Evolutionary conservation across 805 yeast species (phyloP).

Genomic region (Candida peoriensis): DNA sequence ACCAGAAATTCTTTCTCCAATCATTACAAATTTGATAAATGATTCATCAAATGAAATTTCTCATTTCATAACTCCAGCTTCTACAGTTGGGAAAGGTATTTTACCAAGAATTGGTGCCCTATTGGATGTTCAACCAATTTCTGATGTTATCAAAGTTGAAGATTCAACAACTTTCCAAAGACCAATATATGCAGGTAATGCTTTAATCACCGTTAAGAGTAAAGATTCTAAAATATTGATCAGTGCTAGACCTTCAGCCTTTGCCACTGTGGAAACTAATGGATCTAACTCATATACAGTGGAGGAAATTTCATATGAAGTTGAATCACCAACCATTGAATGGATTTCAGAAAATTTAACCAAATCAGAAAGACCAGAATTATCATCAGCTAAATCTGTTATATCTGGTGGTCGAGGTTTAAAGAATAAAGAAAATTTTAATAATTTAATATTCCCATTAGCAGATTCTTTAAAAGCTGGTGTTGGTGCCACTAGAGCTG

Average conservation of each 20-base stretch:
- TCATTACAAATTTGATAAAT: slow-evolving; percentile 39
- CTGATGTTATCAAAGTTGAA: slow-evolving; percentile 71
- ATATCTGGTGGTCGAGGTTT: slow-evolving; percentile 95
- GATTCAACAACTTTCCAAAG: slow-evolving; percentile 7
- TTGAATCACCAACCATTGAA: slow-evolving; percentile 37
- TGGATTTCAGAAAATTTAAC: slow-evolving; percentile 76
- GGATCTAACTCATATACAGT: slow-evolving; percentile 35
- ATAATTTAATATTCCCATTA: slow-evolving; percentile 68
- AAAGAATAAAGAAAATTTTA: slow-evolving; percentile 85
- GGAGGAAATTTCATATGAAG: slow-evolving; percentile 39
- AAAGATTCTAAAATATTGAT: slow-evolving; percentile 60
- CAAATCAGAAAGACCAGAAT: slow-evolving; percentile 84
- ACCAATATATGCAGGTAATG: slow-evolving; percentile 96
- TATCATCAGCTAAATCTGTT: slow-evolving; percentile 74
- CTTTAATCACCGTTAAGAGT: slow-evolving; percentile 73
- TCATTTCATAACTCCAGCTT: slow-evolving; percentile 75
- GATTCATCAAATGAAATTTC: slow-evolving; percentile 37
- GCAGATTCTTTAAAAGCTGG: slow-evolving; percentile 93
- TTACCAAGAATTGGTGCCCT: slow-evolving; percentile 85
- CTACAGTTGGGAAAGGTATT: slow-evolving; percentile 83
- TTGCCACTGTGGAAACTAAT: slow-evolving; percentile 42
- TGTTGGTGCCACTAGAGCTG: slow-evolving; percentile 97
- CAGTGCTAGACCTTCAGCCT: slow-evolving; percentile 84
- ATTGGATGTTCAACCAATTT: slow-evolving; percentile 80
- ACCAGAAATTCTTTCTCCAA: slow-evolving; percentile 80